Evolutionary conservation across 2,329 filamentous ascomycete genomes (phyloP).

Genomic region (Graphiopsis chlorocephala): DNA sequence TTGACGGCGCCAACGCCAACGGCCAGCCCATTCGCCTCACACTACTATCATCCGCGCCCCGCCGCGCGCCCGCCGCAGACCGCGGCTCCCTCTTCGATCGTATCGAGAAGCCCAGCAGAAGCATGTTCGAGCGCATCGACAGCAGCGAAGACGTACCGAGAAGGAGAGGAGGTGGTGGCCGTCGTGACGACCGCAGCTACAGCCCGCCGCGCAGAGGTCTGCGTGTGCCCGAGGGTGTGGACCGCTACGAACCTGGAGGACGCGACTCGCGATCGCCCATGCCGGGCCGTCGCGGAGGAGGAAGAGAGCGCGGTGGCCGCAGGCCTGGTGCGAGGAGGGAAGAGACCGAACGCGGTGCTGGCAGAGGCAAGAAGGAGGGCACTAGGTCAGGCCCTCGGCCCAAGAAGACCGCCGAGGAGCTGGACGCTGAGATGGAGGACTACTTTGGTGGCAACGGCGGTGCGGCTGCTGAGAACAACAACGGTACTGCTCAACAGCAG

Average conservation of each 20-base stretch:
- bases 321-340: conserved; percentile 46
- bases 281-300: conserved; percentile 38
- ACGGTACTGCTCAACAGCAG: conserved; percentile 39
- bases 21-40: conserved; percentile 73
- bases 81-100: conserved; percentile 43
- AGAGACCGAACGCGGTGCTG: conserved; percentile 42
- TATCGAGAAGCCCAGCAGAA: conserved; percentile 52
- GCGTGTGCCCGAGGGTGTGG: conserved; percentile 65
- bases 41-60: conserved; percentile 57
- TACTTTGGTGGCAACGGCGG: conserved; percentile 63
- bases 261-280: conserved; percentile 51
- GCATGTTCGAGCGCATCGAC: conserved; percentile 65
- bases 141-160: conserved; percentile 34
- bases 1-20: conserved; percentile 86
- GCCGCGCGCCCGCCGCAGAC: conserved; percentile 24
- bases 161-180: conserved; percentile 21
- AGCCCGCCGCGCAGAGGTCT: conserved; percentile 50
- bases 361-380: conserved; percentile 45
- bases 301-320: conserved; percentile 45
- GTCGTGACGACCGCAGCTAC: conserved; percentile 36
- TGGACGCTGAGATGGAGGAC: conserved; percentile 96
- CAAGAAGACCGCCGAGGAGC: conserved; percentile 84
- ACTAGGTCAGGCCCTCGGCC: conserved; percentile 51
- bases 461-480: conserved; percentile 20
- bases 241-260: conserved; percentile 72